A percentile compares a stretch with the other conserved stretches of the same genome.
These are phyloP conservation scores for Silene uniflora DNA, from an alignment of 148 eudicot species.

Conservation along the genomic window DNA sequence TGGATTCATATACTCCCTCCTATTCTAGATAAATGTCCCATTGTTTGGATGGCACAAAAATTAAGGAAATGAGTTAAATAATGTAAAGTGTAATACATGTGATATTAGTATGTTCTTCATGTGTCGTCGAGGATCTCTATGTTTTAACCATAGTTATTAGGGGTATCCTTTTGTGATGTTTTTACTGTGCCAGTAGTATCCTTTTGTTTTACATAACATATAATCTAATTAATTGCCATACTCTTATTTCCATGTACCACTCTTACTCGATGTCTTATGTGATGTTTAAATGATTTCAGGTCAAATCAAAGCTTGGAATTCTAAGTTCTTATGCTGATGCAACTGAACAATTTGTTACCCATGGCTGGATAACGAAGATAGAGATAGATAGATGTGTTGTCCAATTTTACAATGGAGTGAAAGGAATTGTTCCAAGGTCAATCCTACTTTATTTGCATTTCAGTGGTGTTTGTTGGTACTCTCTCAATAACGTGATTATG, in stretches of 20 bases:
- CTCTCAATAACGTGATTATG: background rate
- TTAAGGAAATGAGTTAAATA: too few species aligned
- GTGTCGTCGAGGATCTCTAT: background rate
- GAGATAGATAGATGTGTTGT: conserved; percentile 87
- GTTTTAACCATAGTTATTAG: background rate
- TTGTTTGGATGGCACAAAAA: too few species aligned
- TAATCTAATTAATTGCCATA: background rate
- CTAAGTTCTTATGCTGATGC: conserved; percentile 86
- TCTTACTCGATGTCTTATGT: conserved; percentile 12
- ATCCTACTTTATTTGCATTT: conserved; percentile 11
- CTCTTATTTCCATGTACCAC: background rate
- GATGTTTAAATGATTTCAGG: conserved; percentile 35
- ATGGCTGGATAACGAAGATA: conserved; percentile 95
- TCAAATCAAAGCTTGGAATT: conserved; percentile 79
- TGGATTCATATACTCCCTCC: background rate
- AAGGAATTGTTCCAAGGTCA: conserved; percentile 89
- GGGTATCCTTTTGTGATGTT: background rate
- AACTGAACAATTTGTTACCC: conserved; percentile 70
- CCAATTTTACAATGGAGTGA: conserved; percentile 88
- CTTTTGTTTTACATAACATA: background rate
- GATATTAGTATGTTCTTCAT: background rate
- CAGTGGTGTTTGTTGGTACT: background rate
- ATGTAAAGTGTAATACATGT: too few species aligned
- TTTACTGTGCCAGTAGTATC: too few species aligned
- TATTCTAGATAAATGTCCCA: too few species aligned